Conservation (phyloP, 208 protist species). For the Plasmodiophora brassicae region DNA sequence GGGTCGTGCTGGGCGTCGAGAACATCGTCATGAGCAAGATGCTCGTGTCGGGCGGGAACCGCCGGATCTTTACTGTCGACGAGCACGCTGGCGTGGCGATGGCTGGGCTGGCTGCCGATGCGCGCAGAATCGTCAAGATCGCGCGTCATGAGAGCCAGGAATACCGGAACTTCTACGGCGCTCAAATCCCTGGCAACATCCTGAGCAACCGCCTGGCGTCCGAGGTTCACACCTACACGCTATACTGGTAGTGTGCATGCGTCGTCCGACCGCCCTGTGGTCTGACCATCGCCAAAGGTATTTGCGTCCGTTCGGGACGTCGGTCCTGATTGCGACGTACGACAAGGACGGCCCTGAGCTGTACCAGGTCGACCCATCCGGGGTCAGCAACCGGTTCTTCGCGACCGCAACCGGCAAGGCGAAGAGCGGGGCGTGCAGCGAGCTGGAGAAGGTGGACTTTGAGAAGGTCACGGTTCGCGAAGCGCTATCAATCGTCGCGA, state of each 20-base stretch:
- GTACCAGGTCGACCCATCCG: slow-evolving; percentile 91
- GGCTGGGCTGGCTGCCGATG: slow-evolving; percentile 90
- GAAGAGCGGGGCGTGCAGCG: slow-evolving; percentile 92
- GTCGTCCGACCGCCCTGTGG: slow-evolving; percentile 57
- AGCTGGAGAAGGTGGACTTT: slow-evolving; percentile 95
- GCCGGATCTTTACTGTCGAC: slow-evolving; percentile 86
- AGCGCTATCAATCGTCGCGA: slow-evolving; percentile 83
- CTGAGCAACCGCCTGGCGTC: slow-evolving; percentile 73
- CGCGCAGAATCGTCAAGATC: slow-evolving; percentile 80
- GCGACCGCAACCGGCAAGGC: slow-evolving; percentile 92
- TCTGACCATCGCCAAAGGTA: slow-evolving; percentile 39
- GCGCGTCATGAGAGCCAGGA: slow-evolving; percentile 81
- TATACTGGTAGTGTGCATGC: slow-evolving; percentile 53
- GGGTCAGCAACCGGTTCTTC: slow-evolving; percentile 74
- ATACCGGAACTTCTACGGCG: slow-evolving; percentile 81
- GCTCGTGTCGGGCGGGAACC: slow-evolving; percentile 83
- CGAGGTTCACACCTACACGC: background rate
- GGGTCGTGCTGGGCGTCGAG: slow-evolving; percentile 95
- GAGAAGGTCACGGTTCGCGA: slow-evolving; percentile 79
- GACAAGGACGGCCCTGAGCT: slow-evolving; percentile 83
- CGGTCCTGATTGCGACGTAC: slow-evolving; percentile 85
- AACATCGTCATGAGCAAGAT: slow-evolving; percentile 93
- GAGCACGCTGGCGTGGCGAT: slow-evolving; percentile 81
- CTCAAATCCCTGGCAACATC: slow-evolving; percentile 79
- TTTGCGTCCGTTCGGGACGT: slow-evolving; percentile 90